Conservation (phyloP, 768 basidiomycete genomes). For the Lactifluus piperatus region DNA sequence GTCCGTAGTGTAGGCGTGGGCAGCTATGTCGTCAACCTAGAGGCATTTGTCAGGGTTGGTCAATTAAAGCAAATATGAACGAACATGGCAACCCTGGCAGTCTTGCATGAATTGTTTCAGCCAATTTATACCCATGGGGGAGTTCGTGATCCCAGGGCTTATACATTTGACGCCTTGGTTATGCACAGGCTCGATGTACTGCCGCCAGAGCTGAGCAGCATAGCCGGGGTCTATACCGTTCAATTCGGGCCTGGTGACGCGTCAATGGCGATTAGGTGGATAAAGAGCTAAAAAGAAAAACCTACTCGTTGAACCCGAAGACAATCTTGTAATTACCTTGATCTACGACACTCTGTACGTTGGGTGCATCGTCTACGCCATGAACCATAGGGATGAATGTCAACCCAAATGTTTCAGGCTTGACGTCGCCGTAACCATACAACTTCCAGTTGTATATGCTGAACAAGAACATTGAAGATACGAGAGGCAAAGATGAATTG, state of each 20-base stretch:
- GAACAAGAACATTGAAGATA: background rate
- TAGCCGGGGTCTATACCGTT: conserved; percentile 42
- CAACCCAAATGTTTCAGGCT: conserved; percentile 37
- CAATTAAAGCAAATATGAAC: background rate
- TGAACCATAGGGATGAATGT: conserved; percentile 61
- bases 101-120: conserved; percentile 45
- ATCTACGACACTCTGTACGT: conserved; percentile 41
- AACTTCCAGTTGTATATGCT: conserved; percentile 66
- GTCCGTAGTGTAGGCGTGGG: conserved; percentile 63
- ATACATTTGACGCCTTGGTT: conserved; percentile 46
- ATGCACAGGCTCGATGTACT: conserved; percentile 52
- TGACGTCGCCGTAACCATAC: conserved; percentile 30
- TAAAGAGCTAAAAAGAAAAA: conserved; percentile 17
- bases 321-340: conserved; percentile 42
- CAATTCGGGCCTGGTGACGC: conserved; percentile 48
- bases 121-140: conserved; percentile 54
- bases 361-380: conserved; percentile 43
- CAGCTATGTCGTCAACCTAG: conserved; percentile 47
- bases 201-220: conserved; percentile 49
- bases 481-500: conserved; percentile 18
- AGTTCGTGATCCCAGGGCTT: conserved; percentile 62
- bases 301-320: conserved; percentile 72
- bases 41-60: background rate
- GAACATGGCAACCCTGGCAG: conserved; percentile 46
- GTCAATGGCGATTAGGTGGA: conserved; percentile 23